Evolutionary conservation across 352 stramenopile species (phyloP).

Genomic region (Phytophthora pinifolia): DNA sequence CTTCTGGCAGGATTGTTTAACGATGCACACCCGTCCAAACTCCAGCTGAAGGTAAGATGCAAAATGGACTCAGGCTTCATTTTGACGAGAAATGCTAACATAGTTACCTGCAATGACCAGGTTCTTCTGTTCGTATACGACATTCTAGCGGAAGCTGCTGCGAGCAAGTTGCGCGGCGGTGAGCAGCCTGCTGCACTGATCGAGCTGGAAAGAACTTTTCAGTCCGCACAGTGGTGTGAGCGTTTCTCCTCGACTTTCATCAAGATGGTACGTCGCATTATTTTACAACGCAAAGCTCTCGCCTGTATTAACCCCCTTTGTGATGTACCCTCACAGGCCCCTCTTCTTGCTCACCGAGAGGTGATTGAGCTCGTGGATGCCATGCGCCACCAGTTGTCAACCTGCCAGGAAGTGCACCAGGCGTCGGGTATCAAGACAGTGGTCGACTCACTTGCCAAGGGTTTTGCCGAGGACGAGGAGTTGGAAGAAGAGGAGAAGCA

Average conservation of each 20-base stretch:
- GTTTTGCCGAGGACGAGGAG: constrained; percentile 29
- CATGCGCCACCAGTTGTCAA: constrained; percentile 62
- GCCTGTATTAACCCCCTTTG: background rate
- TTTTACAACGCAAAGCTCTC: background rate
- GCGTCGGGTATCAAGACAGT: constrained; percentile 39
- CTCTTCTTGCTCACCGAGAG: constrained; percentile 42
- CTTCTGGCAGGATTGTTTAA: constrained; percentile 47
- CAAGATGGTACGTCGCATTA: constrained; percentile 39
- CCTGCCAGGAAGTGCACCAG: constrained; percentile 45
- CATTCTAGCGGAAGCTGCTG: constrained; percentile 46
- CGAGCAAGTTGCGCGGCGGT: constrained; percentile 15
- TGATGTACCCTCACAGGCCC: constrained; percentile 24
- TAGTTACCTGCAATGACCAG: constrained; percentile 16
- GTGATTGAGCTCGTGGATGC: constrained; percentile 57
- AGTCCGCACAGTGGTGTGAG: constrained; percentile 55
- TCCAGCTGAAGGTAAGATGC: constrained; percentile 67
- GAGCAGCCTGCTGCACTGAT: constrained; percentile 31
- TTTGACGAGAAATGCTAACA: constrained; percentile 6
- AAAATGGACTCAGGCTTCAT: constrained; percentile 1
- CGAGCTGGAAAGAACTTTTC: constrained; percentile 50
- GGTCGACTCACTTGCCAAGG: constrained; percentile 35
- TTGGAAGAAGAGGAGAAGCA: constrained; percentile 57
- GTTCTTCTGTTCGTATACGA: constrained; percentile 73
- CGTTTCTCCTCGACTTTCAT: constrained; percentile 55
- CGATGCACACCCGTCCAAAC: constrained; percentile 35